phyloP scores from a whole-genome alignment of 352 stramenopile species.

The Phytophthora parvispora region DNA sequence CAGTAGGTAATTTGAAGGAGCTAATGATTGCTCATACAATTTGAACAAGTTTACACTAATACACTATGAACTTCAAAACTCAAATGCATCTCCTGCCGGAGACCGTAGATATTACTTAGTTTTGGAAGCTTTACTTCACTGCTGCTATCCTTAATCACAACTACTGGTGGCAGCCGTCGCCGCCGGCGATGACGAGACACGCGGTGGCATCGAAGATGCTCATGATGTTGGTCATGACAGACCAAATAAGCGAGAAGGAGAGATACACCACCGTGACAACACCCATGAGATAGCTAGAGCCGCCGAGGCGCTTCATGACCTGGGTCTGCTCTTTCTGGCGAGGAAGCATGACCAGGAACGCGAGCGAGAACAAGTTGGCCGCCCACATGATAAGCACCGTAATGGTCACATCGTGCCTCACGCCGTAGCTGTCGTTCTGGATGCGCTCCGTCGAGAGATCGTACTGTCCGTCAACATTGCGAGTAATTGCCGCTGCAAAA shows the following conservation, averaged over 20 bases:
- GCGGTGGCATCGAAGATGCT: slow-evolving; percentile 64
- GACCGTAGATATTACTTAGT: not conserved
- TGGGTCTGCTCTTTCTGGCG: slow-evolving; percentile 76
- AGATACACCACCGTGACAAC: slow-evolving; percentile 53
- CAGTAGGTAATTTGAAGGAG: not conserved
- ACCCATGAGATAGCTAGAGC: slow-evolving; percentile 63
- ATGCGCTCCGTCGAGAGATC: slow-evolving; percentile 59
- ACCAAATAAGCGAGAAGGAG: slow-evolving; percentile 58
- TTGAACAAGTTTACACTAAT: not conserved
- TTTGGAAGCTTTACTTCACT: slow-evolving; percentile 6
- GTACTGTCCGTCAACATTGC: slow-evolving; percentile 51
- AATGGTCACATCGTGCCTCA: slow-evolving; percentile 62
- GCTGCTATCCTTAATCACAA: not conserved
- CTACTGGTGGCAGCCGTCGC: slow-evolving; percentile 46
- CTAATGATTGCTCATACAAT: not conserved
- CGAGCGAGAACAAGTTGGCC: slow-evolving; percentile 60
- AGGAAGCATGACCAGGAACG: slow-evolving; percentile 63
- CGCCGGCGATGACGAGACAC: slow-evolving; percentile 68
- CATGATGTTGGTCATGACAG: slow-evolving; percentile 69
- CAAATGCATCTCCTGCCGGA: not conserved
- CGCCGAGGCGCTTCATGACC: slow-evolving; percentile 69
- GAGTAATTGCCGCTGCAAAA: slow-evolving; percentile 52
- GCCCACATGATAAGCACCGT: slow-evolving; percentile 65
- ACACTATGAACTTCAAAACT: not conserved
- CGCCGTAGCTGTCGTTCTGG: slow-evolving; percentile 53